Evolutionary conservation across 371 early-diverging fungal species (phyloP).

Genomic region (Encephalitozoon cuniculi): DNA sequence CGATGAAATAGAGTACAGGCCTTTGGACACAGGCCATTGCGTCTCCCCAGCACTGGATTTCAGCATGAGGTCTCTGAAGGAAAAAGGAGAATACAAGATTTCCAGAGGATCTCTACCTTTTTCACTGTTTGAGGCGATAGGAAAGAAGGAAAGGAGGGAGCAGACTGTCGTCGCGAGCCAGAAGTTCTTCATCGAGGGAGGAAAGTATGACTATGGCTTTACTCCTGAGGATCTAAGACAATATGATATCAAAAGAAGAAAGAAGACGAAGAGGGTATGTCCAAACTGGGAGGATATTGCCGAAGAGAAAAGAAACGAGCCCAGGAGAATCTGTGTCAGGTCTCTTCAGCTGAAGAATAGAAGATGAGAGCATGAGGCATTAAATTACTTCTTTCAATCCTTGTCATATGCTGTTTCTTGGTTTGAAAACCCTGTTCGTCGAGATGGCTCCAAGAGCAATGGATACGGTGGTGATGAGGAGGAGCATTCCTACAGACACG

Average conservation of each 20-base stretch:
- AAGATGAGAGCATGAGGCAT: background rate
- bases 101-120: background rate
- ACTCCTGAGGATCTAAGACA: background rate
- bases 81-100: background rate
- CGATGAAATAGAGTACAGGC: background rate
- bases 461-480: background rate
- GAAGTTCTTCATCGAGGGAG: background rate
- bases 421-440: background rate
- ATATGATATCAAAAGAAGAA: slow-evolving; percentile 4
- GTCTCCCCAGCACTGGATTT: background rate
- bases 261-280: slow-evolving; percentile 1
- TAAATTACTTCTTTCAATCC: background rate
- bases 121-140: background rate
- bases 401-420: background rate
- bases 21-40: background rate
- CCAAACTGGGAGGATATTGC: slow-evolving; percentile 27
- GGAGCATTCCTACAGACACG: background rate
- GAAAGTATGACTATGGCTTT: slow-evolving; percentile 5
- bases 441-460: background rate
- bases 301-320: slow-evolving; percentile 14
- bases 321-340: background rate
- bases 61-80: background rate
- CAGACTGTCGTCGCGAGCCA: background rate
- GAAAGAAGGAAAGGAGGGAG: background rate
- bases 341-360: background rate